These are phyloP conservation scores for Recurvomyces mirabilis DNA, from an alignment of 495 filamentous ascomycete species.

Conservation along the genomic window DNA sequence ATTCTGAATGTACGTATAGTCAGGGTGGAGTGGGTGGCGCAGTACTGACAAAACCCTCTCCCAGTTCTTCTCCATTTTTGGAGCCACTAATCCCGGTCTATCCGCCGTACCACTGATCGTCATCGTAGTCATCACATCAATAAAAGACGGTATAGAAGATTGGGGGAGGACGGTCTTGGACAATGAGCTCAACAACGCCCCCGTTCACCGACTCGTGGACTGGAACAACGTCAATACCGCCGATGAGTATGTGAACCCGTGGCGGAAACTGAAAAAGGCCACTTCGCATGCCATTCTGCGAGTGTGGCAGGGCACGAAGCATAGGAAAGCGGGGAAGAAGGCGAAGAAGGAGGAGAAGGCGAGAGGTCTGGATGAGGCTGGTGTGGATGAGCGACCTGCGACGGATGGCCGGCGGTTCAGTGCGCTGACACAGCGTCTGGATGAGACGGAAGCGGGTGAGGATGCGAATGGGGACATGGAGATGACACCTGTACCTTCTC, in stretches of 20 bases:
- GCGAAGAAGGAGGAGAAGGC: constrained; percentile 30
- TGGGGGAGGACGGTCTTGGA: constrained; percentile 87
- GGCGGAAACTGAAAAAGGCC: constrained; percentile 89
- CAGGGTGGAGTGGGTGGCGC: constrained; percentile 1
- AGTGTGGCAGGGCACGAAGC: constrained; percentile 47
- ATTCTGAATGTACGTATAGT: constrained; percentile 69
- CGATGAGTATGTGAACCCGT: constrained; percentile 71
- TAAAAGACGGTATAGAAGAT: constrained; percentile 98
- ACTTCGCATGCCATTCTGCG: constrained; percentile 51
- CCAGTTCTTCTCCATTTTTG: constrained; percentile 94
- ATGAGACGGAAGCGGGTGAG: constrained; percentile 38
- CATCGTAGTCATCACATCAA: constrained; percentile 79
- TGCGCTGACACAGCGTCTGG: constrained; percentile 42
- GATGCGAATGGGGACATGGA: constrained; percentile 51
- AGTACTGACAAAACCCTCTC: constrained; percentile 3
- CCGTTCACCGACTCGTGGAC: constrained; percentile 76
- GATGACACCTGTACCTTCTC: constrained; percentile 91
- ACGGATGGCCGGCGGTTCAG: constrained; percentile 42
- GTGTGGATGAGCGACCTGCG: not conserved
- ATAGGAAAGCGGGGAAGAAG: constrained; percentile 33
- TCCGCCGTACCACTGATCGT: constrained; percentile 88
- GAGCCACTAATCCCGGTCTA: constrained; percentile 77
- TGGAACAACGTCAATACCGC: constrained; percentile 91
- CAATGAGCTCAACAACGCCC: constrained; percentile 91
- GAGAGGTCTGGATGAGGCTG: constrained; percentile 38